Evolutionary conservation across 768 basidiomycete genomes (phyloP), one percentile per base, ranked within the genome.

Genomic region (Phanerodontia chrysosporium): DNA sequence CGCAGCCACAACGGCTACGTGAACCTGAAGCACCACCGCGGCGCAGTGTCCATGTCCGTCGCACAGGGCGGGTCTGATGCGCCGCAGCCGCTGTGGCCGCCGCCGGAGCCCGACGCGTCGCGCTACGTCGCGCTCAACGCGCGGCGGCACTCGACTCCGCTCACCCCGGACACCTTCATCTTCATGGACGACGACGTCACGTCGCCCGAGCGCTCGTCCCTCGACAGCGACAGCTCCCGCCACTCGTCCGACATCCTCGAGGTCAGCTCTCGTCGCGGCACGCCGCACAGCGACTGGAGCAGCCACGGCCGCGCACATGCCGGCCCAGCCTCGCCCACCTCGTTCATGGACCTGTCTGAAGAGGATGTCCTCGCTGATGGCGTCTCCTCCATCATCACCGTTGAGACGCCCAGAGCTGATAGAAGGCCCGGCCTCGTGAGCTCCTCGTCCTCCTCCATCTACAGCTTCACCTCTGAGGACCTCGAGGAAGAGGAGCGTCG

Each of bases 281-380:
- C n/a, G 45, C 58, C 63, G 36, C 22, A 56, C 55, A 58, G 51
- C 58, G 66, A 62, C 57, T 57, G 49, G 63, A 51, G 45, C 29
- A 59, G 62, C 45, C 51, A 53, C 52, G 51, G 49, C 49, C 51
- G 29, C 49, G 58, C 28, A 24, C n/a, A 24, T 48, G 25, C 21
- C 39, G 61, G 51, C 45, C 54, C 70, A 13, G 58, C 61, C 16
- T 78, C 80, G 12, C 75, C 73, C 54, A 75, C 74, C 45, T 85
- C 84, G 24, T 85, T 84, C 73, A 83, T 87, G 54, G 83, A 90
- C 75, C 74, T 88, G 59, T 87, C 85, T 57, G 89, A 90, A 63
- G 86, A 87, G 42, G 83, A 83, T 18, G 39, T 56, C 5, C 57
- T 58, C 66, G 70, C 73, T 59, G 75, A 75, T 66, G 67, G 67